Percentiles rank a stretch among this genome's conserved stretches.
Conservation (phyloP, 225 moss, liverwort and hornwort species). For the Climacium dendroides region DNA sequence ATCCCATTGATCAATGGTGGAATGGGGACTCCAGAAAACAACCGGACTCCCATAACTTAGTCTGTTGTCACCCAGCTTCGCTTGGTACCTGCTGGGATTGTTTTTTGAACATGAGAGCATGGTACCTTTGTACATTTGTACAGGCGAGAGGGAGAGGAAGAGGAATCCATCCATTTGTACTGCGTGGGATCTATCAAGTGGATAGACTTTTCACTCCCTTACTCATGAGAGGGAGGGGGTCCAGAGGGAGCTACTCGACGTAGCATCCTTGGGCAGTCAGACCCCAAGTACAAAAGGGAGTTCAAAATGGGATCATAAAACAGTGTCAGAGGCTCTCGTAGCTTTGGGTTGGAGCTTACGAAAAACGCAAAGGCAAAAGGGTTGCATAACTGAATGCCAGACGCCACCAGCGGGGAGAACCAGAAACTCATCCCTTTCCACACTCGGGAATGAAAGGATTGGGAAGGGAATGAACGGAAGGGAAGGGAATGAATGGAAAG, state of each 20-base stretch:
- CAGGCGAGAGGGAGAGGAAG: not conserved
- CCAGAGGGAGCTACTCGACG: not conserved
- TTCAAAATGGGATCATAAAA: not conserved
- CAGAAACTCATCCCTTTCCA: too few species aligned
- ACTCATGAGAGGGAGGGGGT: not conserved
- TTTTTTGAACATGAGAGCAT: too few species aligned
- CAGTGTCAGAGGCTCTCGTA: not conserved
- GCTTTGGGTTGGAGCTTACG: not conserved
- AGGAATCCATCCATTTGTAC: not conserved
- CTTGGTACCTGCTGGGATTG: fast-evolving
- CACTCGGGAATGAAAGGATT: too few species aligned
- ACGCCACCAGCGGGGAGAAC: not conserved
- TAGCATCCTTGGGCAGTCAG: not conserved
- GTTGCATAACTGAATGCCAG: too few species aligned
- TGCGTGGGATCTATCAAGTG: not conserved
- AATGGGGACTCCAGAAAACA: not conserved
- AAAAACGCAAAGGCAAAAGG: not conserved
- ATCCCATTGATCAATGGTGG: not conserved
- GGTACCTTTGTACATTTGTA: too few species aligned
- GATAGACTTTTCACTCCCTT: not conserved
- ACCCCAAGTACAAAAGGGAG: not conserved
- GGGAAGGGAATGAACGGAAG: too few species aligned
- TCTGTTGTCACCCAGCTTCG: not conserved
- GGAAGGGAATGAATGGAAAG: too few species aligned
- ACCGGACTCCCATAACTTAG: not conserved